Conservation (phyloP, 2,329 filamentous ascomycete genomes). For the Colletotrichum caudatum region DNA sequence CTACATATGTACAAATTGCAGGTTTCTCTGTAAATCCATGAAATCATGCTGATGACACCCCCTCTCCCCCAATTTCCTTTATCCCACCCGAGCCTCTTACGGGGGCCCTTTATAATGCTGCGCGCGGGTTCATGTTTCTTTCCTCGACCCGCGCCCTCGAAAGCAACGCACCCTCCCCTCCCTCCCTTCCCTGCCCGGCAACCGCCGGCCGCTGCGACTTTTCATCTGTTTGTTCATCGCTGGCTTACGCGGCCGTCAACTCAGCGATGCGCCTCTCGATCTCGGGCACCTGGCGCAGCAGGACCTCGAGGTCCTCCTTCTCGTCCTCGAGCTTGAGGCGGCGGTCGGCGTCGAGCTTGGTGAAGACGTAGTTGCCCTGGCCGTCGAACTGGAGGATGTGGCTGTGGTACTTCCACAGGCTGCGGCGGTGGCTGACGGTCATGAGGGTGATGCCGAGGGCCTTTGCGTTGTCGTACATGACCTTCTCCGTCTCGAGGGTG, state of each 20-base stretch:
- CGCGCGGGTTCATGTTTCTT: neutral
- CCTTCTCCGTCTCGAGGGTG: constrained; percentile 92
- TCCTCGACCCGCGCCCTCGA: neutral
- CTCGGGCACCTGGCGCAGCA: constrained; percentile 87
- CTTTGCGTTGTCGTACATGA: constrained; percentile 98
- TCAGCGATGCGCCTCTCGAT: constrained; percentile 87
- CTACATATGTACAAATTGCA: constrained; percentile 12
- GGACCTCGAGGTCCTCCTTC: constrained; percentile 91
- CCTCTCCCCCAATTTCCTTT: neutral
- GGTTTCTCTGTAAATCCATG: neutral
- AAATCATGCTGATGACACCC: constrained; percentile 3
- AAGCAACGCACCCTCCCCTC: neutral
- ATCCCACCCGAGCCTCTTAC: neutral
- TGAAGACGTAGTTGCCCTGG: constrained; percentile 91
- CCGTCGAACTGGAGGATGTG: constrained; percentile 97
- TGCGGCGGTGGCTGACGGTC: constrained; percentile 92
- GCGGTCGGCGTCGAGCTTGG: constrained; percentile 86
- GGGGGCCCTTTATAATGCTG: neutral
- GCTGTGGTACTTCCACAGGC: constrained; percentile 96
- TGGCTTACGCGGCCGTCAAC: constrained; percentile 65
- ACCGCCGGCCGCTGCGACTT: neutral
- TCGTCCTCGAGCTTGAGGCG: constrained; percentile 92
- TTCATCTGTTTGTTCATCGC: neutral
- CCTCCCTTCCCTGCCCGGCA: too few species aligned
- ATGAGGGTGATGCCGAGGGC: constrained; percentile 91